Base-by-base conservation (phyloP, 2,329 filamentous ascomycete species). In the Monosporascus cannonballus region DNA sequence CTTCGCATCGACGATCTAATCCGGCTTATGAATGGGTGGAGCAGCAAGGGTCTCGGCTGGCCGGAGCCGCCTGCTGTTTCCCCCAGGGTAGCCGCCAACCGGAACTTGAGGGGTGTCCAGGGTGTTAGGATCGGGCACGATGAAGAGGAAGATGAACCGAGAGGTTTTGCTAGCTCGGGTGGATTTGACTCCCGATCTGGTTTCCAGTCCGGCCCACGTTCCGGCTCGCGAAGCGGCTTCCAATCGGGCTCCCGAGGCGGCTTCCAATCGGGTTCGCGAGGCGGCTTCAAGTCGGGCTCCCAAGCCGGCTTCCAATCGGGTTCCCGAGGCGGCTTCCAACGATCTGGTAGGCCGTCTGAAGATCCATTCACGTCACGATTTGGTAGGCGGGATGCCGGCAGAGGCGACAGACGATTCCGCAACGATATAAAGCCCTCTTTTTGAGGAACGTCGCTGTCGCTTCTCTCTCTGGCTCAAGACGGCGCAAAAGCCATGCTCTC, bases 1-100 rank as follows among this genome's bases (percentile, higher is more conserved):
- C 51, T 63, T 7, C n/a, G 41, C 2, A 64, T 66, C 37, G 62
- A 68, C 15, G 62, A 65, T 2, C 59, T 78, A 7, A 70, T 83
- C 18, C 61, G 74, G 3, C 71, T 76, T 20, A 67, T 86, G 56
- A 85, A 85, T 64, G 64, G 72, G n/a, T 79, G 82, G 73, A 69
- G 72, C 47, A 61, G 64, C 20, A 63, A 71, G 17, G 79, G 74
- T 20, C 80, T 80, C 74, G 80, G 81, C 41, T 75, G 78, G 73
- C 50, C 66, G 0, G 54, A 75, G 47, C 73, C 77, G 6, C 84
- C 84, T 1, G 54, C 55, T 2, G 58, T 80, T 4, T 25, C 62
- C 9, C 50, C 56, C 0, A 56, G 24, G 22, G 8, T 55, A 8
- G 66, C 61, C n/a, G 25, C 34, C 2, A 61, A 58, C 22, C 61